A percentile compares a stretch with the other conserved stretches of the same genome.
These are phyloP conservation scores for Veloboletus limbatus DNA, from an alignment of 1,284 basidiomycete genomes.

Conservation along the genomic window DNA sequence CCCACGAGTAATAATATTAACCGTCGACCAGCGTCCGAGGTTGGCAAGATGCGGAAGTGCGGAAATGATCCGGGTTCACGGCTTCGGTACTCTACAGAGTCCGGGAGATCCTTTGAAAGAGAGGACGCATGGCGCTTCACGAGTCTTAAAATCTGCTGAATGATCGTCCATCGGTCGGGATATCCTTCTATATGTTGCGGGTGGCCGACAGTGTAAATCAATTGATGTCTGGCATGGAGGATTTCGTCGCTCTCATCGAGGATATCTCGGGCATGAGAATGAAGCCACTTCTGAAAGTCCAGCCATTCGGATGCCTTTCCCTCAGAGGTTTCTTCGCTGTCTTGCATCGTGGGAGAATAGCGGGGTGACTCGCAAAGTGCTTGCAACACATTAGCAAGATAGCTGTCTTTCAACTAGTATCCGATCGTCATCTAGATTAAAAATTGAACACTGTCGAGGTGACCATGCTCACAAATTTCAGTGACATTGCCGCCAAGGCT, in stretches of 20 bases:
- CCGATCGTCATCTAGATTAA: too few relatives aligned
- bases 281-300: constrained; percentile 27
- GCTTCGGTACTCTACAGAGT: constrained; percentile 10
- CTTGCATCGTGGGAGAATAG: not conserved
- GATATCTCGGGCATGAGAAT: constrained; percentile 29
- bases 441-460: too few relatives aligned
- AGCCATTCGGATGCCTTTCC: not conserved
- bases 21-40: not conserved
- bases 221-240: too few relatives aligned
- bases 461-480: not conserved
- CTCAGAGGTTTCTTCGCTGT: too few relatives aligned
- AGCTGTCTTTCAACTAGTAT: not conserved
- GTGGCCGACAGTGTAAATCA: constrained; percentile 40
- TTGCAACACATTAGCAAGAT: not conserved
- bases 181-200: constrained; percentile 40
- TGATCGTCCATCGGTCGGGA: constrained; percentile 43
- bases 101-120: constrained; percentile 7
- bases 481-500: not conserved
- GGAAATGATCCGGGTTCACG: constrained; percentile 29
- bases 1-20: constrained; percentile 11
- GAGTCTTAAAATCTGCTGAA: constrained; percentile 34
- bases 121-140: constrained; percentile 11
- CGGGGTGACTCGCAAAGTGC: not conserved
- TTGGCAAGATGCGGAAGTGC: constrained; percentile 21
- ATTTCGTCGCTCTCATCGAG: constrained; percentile 45